phyloP scores from a whole-genome alignment of 495 filamentous ascomycete species.

The Neurospora discreta region DNA sequence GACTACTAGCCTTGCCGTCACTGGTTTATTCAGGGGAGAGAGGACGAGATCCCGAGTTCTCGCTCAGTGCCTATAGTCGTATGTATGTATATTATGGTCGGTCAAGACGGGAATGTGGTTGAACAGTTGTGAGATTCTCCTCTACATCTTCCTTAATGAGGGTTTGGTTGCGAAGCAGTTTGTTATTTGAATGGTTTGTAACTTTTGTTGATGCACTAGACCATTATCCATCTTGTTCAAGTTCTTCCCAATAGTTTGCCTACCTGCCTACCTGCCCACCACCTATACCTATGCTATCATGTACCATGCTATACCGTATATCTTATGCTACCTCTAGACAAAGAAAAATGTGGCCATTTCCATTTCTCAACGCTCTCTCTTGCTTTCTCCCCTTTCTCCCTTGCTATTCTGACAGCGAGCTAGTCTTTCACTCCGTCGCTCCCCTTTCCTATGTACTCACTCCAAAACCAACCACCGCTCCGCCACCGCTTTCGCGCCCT shows the following conservation, averaged over 20 bases:
- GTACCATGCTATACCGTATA: background rate
- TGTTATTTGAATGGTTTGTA: background rate
- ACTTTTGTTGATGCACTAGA: background rate
- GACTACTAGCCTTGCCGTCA: background rate
- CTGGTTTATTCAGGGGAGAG: slow-evolving; percentile 35
- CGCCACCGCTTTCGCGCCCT: slow-evolving; percentile 18
- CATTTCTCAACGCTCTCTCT: too few species aligned
- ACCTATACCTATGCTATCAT: background rate
- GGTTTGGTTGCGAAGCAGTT: too few species aligned
- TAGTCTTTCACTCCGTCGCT: too few species aligned
- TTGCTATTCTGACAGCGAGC: too few species aligned
- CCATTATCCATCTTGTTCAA: background rate
- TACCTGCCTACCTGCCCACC: background rate
- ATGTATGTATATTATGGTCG: background rate
- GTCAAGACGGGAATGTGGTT: background rate
- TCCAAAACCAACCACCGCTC: slow-evolving; percentile 19
- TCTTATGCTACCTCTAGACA: background rate
- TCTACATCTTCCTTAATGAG: background rate
- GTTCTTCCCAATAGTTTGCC: background rate
- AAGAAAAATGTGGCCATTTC: background rate
- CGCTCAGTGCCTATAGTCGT: background rate
- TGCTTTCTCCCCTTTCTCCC: background rate
- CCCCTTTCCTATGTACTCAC: slow-evolving; percentile 1
- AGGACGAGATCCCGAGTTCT: slow-evolving; percentile 40
- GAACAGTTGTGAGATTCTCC: background rate